Conservation (phyloP, 2,329 filamentous ascomycete species). For the Xylaria sp. region DNA sequence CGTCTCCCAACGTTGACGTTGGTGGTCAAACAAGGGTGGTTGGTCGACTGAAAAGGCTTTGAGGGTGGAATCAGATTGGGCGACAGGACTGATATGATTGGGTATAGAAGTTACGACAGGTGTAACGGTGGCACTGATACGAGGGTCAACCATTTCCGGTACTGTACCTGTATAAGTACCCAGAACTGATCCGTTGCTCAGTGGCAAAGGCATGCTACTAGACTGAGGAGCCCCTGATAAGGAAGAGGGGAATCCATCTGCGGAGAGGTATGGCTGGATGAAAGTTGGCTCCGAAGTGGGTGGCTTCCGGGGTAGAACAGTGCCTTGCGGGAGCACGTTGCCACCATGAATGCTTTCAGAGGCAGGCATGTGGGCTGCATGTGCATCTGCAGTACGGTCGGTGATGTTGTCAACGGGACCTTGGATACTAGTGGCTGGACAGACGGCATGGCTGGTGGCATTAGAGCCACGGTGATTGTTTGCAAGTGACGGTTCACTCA, state of each 20-base stretch:
- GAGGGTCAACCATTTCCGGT: slow-evolving; percentile 30
- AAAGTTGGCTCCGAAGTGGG: slow-evolving; percentile 49
- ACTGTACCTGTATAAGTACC: slow-evolving; percentile 44
- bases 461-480: neutral
- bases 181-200: slow-evolving; percentile 39
- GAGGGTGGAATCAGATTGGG: slow-evolving; percentile 28
- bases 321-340: slow-evolving; percentile 38
- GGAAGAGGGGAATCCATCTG: slow-evolving; percentile 37
- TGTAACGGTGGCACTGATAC: slow-evolving; percentile 39
- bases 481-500: neutral
- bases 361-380: slow-evolving; percentile 40
- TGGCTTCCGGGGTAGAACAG: slow-evolving; percentile 55
- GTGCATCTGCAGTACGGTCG: slow-evolving; percentile 33
- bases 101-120: slow-evolving; percentile 38
- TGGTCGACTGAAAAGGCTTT: slow-evolving; percentile 12
- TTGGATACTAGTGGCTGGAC: slow-evolving; percentile 37
- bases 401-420: slow-evolving; percentile 38
- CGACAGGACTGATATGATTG: slow-evolving; percentile 32
- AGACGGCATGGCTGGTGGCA: slow-evolving; percentile 17
- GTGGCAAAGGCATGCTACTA: slow-evolving; percentile 33
- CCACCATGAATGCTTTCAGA: slow-evolving; percentile 32
- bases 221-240: slow-evolving; percentile 41
- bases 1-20: slow-evolving; percentile 66
- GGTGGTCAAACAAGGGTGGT: slow-evolving; percentile 15
- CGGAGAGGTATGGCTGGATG: slow-evolving; percentile 43